These are phyloP conservation scores for Hygrocybe punicea DNA, from an alignment of 768 basidiomycete species.

Conservation along the genomic window DNA sequence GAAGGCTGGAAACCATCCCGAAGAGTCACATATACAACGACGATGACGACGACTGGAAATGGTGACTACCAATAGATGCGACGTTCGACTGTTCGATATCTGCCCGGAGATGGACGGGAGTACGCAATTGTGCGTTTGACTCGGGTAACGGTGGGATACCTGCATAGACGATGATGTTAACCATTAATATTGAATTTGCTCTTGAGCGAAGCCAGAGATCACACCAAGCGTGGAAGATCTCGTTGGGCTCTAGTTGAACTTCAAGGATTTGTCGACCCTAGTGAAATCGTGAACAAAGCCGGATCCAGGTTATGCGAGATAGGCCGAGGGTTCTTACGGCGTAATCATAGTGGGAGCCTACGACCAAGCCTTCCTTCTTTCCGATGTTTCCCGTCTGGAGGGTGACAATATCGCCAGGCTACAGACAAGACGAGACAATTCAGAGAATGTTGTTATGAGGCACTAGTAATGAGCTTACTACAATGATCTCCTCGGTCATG, in stretches of 20 bases:
- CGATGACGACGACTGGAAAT: background rate
- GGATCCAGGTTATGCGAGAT: background rate
- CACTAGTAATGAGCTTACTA: constrained; percentile 9
- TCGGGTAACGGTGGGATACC: constrained; percentile 77
- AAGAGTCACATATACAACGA: background rate
- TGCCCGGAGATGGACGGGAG: constrained; percentile 41
- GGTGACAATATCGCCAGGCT: constrained; percentile 81
- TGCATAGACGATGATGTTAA: constrained; percentile 22
- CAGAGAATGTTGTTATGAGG: background rate
- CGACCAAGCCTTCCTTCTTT: constrained; percentile 73
- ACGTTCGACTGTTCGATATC: constrained; percentile 63
- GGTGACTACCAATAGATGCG: constrained; percentile 68
- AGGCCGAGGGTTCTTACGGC: constrained; percentile 44
- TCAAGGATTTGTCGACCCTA: constrained; percentile 82
- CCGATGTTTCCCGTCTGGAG: constrained; percentile 63
- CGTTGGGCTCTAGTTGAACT: constrained; percentile 69
- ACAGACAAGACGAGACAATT: background rate
- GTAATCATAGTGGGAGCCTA: constrained; percentile 70
- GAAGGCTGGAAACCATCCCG: too few relatives aligned
- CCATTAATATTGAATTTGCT: background rate
- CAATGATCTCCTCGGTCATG: constrained; percentile 36
- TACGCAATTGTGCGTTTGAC: constrained; percentile 71
- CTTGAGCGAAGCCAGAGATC: constrained; percentile 8
- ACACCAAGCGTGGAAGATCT: constrained; percentile 68
- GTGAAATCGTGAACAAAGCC: background rate